Evolutionary conservation across 805 yeast genomes (phyloP).

Genomic region (Candida incommunis): DNA sequence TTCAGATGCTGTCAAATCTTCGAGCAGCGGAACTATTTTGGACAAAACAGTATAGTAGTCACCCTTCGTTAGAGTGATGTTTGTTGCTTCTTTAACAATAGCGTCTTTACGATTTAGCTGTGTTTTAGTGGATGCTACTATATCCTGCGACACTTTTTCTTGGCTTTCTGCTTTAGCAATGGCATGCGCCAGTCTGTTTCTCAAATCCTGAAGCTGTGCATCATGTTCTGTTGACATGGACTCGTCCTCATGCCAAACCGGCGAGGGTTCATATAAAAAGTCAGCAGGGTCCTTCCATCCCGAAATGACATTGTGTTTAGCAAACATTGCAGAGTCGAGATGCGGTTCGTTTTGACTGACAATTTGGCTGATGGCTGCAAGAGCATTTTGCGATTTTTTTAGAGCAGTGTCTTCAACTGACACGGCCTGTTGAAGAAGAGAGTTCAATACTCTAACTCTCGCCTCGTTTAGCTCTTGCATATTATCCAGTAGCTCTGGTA

Average conservation of each 20-base stretch:
- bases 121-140: conserved; percentile 10
- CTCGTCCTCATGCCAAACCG: conserved; percentile 97
- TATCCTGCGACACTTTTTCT: conserved; percentile 6
- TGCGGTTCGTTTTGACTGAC: conserved; percentile 57
- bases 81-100: neutral
- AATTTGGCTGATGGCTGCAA: conserved; percentile 39
- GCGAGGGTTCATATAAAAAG: conserved; percentile 72
- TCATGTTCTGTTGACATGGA: conserved; percentile 38
- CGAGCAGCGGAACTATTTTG: conserved; percentile 23
- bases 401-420: conserved; percentile 44
- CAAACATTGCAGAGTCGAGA: conserved; percentile 78
- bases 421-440: conserved; percentile 47
- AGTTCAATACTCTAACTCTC: conserved; percentile 58
- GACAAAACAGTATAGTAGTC: neutral
- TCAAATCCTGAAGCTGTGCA: conserved; percentile 18
- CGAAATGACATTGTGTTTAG: conserved; percentile 59
- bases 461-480: conserved; percentile 74
- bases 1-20: conserved; percentile 38
- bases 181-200: conserved; percentile 23
- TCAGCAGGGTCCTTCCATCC: conserved; percentile 82
- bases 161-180: conserved; percentile 14
- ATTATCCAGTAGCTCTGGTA: conserved; percentile 79
- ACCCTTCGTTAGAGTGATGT: conserved; percentile 1
- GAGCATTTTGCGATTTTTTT: conserved; percentile 27
- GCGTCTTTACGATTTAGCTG: conserved; percentile 5